phyloP scores from a whole-genome alignment of 2,329 filamentous ascomycete species.

The Dryadomyces quercivorus region DNA sequence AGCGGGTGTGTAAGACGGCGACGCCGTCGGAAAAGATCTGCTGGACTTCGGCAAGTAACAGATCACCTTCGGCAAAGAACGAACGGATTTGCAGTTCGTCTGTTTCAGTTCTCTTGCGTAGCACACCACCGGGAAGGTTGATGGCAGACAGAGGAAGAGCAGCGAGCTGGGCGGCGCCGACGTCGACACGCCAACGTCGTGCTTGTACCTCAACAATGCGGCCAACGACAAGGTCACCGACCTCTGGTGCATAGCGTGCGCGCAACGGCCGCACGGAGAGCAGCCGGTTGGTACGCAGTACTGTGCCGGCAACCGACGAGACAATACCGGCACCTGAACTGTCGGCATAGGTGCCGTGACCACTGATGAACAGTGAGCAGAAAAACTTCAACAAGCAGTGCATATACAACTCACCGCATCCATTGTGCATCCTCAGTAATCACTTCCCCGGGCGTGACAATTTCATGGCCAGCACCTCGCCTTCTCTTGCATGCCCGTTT shows the following conservation, averaged over 20 bases:
- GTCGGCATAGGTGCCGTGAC: constrained; percentile 80
- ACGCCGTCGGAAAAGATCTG: constrained; percentile 74
- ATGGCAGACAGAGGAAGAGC: constrained; percentile 77
- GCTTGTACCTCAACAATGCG: constrained; percentile 92
- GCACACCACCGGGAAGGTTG: constrained; percentile 86
- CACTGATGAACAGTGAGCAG: constrained; percentile 20
- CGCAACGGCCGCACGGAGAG: constrained; percentile 83
- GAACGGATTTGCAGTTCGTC: constrained; percentile 94
- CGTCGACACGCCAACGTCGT: constrained; percentile 87
- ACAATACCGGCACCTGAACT: constrained; percentile 56
- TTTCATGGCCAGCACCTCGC: constrained; percentile 26
- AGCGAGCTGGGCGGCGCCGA: constrained; percentile 77
- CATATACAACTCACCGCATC: constrained; percentile 56
- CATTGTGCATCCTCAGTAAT: constrained; percentile 91
- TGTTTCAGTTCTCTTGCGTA: constrained; percentile 82
- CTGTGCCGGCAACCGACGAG: constrained; percentile 79
- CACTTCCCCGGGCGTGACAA: constrained; percentile 80
- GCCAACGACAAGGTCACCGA: constrained; percentile 89
- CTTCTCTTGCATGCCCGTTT: constrained; percentile 18
- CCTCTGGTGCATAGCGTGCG: constrained; percentile 88
- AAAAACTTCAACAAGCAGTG: too few relatives aligned
- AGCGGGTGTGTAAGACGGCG: constrained; percentile 79
- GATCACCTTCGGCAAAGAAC: constrained; percentile 93
- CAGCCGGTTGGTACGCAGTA: constrained; percentile 92
- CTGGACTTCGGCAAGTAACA: constrained; percentile 92